Evolutionary conservation across 208 protist genomes (phyloP).

Genomic region (Acanthamoeba sp.): DNA sequence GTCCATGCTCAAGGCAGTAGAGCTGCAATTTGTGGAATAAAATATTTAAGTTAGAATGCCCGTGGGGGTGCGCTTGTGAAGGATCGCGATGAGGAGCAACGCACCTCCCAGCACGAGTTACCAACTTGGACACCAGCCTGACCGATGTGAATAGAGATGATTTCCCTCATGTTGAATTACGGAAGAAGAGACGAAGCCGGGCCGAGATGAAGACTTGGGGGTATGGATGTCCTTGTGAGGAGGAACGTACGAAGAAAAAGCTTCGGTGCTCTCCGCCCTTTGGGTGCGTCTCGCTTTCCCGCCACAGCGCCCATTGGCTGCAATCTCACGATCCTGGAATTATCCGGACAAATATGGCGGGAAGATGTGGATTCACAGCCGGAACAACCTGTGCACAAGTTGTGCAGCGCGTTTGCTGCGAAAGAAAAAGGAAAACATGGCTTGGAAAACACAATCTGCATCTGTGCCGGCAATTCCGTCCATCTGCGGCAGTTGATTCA

Average conservation of each 20-base stretch:
- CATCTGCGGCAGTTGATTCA: background rate
- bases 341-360: background rate
- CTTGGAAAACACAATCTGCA: background rate
- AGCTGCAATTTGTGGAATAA: constrained; percentile 80
- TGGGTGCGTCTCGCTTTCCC: too few relatives aligned
- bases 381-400: background rate
- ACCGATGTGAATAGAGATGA: constrained; percentile 96
- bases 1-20: constrained; percentile 95
- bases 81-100: constrained; percentile 74
- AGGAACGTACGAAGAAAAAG: constrained; percentile 52
- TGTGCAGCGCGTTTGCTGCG: background rate
- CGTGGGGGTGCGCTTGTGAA: background rate
- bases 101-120: constrained; percentile 97
- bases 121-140: constrained; percentile 98
- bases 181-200: background rate
- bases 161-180: constrained; percentile 92
- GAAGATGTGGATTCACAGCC: background rate
- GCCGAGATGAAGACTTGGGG: background rate
- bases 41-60: too few relatives aligned
- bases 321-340: background rate
- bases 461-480: background rate
- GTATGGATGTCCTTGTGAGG: constrained; percentile 34
- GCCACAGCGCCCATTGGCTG: background rate
- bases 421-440: background rate
- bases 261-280: background rate